A percentile compares a stretch with the other conserved stretches of the same genome.
phyloP scores from a whole-genome alignment of 2,329 filamentous ascomycete species.

The Xylariaceae sp. region DNA sequence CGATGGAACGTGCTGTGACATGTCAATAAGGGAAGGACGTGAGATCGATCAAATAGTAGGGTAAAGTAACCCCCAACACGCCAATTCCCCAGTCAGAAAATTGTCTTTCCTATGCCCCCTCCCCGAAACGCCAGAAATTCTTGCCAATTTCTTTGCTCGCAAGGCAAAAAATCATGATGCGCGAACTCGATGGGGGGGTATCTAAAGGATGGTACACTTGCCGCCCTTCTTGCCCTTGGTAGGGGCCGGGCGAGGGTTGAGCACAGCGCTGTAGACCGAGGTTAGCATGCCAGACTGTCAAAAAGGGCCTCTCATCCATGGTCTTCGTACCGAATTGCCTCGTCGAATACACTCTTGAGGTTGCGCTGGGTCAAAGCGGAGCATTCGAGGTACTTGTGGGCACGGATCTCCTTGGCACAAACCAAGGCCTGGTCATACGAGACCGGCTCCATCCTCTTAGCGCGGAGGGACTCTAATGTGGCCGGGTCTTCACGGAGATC shows the following conservation, averaged over 20 bases:
- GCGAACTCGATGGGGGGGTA: conserved; percentile 11
- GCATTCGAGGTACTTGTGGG: conserved; percentile 97
- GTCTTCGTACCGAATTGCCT: conserved; percentile 80
- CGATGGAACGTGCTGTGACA: conserved; percentile 13
- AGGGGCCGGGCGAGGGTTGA: conserved; percentile 59
- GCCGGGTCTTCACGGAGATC: conserved; percentile 85
- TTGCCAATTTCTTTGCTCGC: conserved; percentile 28
- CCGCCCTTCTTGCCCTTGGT: conserved; percentile 56
- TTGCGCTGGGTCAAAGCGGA: conserved; percentile 95
- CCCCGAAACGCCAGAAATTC: conserved; percentile 31
- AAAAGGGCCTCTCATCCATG: conserved; percentile 28
- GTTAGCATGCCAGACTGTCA: conserved; percentile 18
- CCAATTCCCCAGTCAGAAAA: conserved; percentile 26
- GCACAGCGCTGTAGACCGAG: conserved; percentile 53
- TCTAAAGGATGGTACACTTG: conserved; percentile 65
- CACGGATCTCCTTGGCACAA: conserved; percentile 89
- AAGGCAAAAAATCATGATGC: conserved; percentile 25
- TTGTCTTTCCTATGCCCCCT: conserved; percentile 31
- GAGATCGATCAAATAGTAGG: conserved; percentile 22
- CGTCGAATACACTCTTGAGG: conserved; percentile 97
- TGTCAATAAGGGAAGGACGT: conserved; percentile 12
- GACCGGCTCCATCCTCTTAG: conserved; percentile 96
- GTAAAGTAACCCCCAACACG: conserved; percentile 25
- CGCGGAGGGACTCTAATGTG: conserved; percentile 74
- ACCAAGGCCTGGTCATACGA: conserved; percentile 86